Evolutionary conservation across 2,329 filamentous ascomycete species (phyloP).

Genomic region (Arachnomyces sp.): DNA sequence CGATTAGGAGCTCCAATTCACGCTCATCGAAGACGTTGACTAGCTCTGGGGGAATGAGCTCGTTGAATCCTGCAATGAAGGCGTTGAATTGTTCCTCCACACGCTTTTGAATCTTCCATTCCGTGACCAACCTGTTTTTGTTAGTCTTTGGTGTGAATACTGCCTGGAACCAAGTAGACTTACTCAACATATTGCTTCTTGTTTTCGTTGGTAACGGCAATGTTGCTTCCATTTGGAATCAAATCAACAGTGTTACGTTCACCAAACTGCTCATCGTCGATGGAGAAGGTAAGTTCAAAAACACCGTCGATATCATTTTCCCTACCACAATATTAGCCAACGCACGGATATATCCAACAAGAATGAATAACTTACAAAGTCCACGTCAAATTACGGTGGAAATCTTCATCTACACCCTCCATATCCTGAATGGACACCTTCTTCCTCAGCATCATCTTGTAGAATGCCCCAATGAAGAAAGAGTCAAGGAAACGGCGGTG

Average conservation of each 20-base stretch:
- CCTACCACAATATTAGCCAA: conserved; percentile 27
- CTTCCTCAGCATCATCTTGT: conserved; percentile 98
- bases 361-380: conserved; percentile 55
- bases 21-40: conserved; percentile 99
- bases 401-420: conserved; percentile 97
- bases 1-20: conserved; percentile 90
- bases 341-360: background rate
- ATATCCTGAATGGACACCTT: conserved; percentile 86
- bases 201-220: conserved; percentile 96
- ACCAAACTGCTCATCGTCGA: conserved; percentile 94
- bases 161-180: conserved; percentile 24
- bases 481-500: conserved; percentile 94
- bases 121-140: conserved; percentile 66
- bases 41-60: conserved; percentile 89
- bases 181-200: conserved; percentile 97
- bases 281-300: conserved; percentile 90
- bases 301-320: conserved; percentile 97
- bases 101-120: conserved; percentile 98
- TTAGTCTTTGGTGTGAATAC: no score
- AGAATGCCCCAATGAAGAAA: conserved; percentile 97
- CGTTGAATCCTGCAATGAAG: conserved; percentile 94
- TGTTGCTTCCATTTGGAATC: conserved; percentile 80
- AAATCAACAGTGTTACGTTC: conserved; percentile 90
- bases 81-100: conserved; percentile 98
- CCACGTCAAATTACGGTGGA: conserved; percentile 94